Conservation (phyloP, 2,329 filamentous ascomycete genomes). For the Exserohilum turcica region DNA sequence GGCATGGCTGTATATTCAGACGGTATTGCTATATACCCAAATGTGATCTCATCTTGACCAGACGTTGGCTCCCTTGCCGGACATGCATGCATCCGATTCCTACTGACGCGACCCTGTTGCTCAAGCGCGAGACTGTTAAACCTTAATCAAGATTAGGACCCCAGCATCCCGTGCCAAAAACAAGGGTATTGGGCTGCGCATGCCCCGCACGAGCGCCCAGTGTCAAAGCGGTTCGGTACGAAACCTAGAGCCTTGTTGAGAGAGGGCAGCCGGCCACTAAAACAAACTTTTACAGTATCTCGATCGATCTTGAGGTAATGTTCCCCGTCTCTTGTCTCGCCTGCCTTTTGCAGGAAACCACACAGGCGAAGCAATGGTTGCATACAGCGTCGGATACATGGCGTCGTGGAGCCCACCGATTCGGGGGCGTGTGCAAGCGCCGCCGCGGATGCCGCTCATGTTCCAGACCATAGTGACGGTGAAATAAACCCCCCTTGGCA, state of each 20-base stretch:
- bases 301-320: not conserved
- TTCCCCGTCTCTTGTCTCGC: not conserved
- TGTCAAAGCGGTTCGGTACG: slow-evolving; percentile 25
- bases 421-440: slow-evolving; percentile 1
- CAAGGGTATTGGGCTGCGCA: slow-evolving; percentile 7
- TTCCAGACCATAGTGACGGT: not conserved
- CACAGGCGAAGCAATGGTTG: slow-evolving; percentile 6
- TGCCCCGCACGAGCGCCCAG: slow-evolving; percentile 11
- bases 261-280: slow-evolving; percentile 8
- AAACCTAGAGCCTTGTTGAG: slow-evolving; percentile 12
- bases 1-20: slow-evolving; percentile 16
- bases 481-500: not conserved
- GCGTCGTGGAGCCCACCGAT: slow-evolving; percentile 8
- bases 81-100: not conserved
- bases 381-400: slow-evolving; percentile 17
- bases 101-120: slow-evolving; percentile 4
- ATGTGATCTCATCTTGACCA: slow-evolving; percentile 12
- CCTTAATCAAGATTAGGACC: slow-evolving; percentile 3
- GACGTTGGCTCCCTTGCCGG: not conserved
- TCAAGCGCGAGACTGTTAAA: slow-evolving; percentile 10
- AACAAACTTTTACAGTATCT: slow-evolving; percentile 4
- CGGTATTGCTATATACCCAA: slow-evolving; percentile 16
- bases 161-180: slow-evolving; percentile 7
- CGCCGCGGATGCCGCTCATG: slow-evolving; percentile 6
- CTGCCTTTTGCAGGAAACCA: slow-evolving; percentile 2